phyloP scores from a whole-genome alignment of 2,329 filamentous ascomycete species.

The Aschersonia sp. region DNA sequence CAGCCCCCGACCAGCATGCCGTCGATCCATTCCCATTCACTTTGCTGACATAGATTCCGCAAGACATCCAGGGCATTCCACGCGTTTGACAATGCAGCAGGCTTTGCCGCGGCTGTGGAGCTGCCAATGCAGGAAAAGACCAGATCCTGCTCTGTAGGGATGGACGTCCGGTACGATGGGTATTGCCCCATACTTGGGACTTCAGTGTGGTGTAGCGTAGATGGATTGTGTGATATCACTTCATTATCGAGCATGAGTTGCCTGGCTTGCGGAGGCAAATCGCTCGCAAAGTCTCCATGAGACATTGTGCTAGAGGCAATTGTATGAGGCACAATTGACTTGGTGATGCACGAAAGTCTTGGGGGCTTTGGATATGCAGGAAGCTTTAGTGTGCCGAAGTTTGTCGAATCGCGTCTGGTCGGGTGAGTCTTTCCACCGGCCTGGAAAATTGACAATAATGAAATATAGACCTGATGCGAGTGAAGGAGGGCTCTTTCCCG shows the following conservation, averaged over 20 bases:
- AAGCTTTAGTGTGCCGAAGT: conserved; percentile 28
- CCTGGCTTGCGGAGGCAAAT: not conserved
- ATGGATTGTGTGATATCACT: too few relatives aligned
- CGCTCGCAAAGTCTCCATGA: not conserved
- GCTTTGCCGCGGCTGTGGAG: conserved; percentile 1
- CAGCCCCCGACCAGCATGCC: conserved; percentile 87
- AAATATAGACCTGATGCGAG: conserved; percentile 60
- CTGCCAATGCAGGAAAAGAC: conserved; percentile 3
- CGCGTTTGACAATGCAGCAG: conserved; percentile 37
- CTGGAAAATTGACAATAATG: conserved; percentile 52
- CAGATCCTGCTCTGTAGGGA: not conserved
- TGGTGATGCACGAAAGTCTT: conserved; percentile 8
- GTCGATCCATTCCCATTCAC: conserved; percentile 78
- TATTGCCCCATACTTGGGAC: not conserved
- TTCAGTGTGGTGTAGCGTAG: too few relatives aligned
- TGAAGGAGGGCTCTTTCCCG: conserved; percentile 54
- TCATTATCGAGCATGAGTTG: not conserved
- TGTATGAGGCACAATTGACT: not conserved
- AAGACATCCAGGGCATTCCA: conserved; percentile 56
- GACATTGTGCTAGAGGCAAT: not conserved
- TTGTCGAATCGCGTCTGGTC: conserved; percentile 20
- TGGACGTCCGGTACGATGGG: not conserved
- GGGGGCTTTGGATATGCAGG: conserved; percentile 41
- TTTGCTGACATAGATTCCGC: conserved; percentile 61
- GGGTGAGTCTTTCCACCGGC: conserved; percentile 36